phyloP scores from a whole-genome alignment of 768 basidiomycete species.

The Amanita jacksonii region DNA sequence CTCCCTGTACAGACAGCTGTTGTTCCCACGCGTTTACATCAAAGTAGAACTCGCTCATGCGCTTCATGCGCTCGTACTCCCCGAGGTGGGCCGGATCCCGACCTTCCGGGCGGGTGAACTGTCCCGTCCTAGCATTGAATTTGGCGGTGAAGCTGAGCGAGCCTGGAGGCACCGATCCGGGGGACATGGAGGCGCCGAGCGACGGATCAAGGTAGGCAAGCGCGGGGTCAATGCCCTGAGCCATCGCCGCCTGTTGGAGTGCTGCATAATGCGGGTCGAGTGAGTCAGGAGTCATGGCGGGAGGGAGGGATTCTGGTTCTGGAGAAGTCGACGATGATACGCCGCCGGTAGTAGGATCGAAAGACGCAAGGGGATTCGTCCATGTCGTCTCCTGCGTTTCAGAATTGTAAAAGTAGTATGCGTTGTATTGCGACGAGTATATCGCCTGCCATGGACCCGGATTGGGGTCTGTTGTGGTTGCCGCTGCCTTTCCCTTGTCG shows the following conservation, averaged over 20 bases:
- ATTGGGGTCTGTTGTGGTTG: constrained; percentile 9
- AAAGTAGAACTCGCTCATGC: constrained; percentile 87
- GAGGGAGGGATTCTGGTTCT: constrained; percentile 13
- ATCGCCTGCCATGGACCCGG: constrained; percentile 66
- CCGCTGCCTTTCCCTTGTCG: background rate
- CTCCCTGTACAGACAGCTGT: constrained; percentile 44
- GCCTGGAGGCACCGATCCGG: constrained; percentile 22
- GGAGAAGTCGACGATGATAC: constrained; percentile 16
- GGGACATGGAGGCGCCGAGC: constrained; percentile 30
- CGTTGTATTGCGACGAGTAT: constrained; percentile 64
- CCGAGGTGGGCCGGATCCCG: constrained; percentile 70
- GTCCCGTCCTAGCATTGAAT: constrained; percentile 77
- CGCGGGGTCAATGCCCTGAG: constrained; percentile 76
- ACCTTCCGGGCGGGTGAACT: constrained; percentile 56
- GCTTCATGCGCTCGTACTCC: constrained; percentile 71
- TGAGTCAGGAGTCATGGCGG: constrained; percentile 18
- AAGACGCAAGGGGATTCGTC: constrained; percentile 59
- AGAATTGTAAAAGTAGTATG: constrained; percentile 81
- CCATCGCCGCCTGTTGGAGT: constrained; percentile 60
- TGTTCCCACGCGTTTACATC: constrained; percentile 75
- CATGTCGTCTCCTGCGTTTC: constrained; percentile 75
- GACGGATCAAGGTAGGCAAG: constrained; percentile 76
- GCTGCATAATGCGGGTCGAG: constrained; percentile 31
- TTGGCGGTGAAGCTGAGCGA: constrained; percentile 50
- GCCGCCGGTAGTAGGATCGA: constrained; percentile 16